Evolutionary conservation across 805 yeast genomes (phyloP), one percentile per base, ranked within the genome.

Genomic region (Wickerhamiella sergipiensis): DNA sequence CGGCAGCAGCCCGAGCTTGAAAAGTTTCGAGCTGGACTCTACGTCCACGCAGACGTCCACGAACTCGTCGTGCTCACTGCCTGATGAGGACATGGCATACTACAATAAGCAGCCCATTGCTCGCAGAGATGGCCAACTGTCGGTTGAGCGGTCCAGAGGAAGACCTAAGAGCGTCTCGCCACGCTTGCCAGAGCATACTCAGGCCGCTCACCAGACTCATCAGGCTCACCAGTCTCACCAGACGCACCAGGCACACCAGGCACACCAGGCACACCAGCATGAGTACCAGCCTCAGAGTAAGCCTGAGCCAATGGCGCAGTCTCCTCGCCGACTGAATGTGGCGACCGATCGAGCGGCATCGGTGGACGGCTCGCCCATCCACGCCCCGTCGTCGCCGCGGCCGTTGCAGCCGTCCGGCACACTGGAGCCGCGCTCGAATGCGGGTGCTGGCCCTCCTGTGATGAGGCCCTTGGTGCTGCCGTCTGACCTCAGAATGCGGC

Each of bases 21-120:
- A 44, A 18, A 51, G 53, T 42, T 33, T 50, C 13, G 56, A 53
- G 18, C 29, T 53, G 10, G 56, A 53, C 33, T 48, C 54, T n/a
- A 38, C 48, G 36, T 47, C 52, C 45, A 53, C 56, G 12, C 55
- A 53, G 45, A 53, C 52, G 17, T 45, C 52, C 15, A 47, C 51
- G 4, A 46, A 52, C 12, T 46, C 51, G 10, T 19, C 26, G 19
- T 23, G 48, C 23, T 48, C 52, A 2, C 44, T 49, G 51, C 44
- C 45, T 3, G 55, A 52, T 4, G 52, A 52, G 5, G 50, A 49
- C 21, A 17, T 40, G 2, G 9, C 19, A 6, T 6, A 15, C 40
- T 18, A 15, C 10, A 9, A 6, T 9, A 17, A 15, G 19, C 17
- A 36, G 40, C 2, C 19, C 9, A 7, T 36, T 3, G 3, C 19